These are phyloP conservation scores for Oryza coarctata DNA, from an alignment of 176 grass and related monocot species.

Conservation along the genomic window DNA sequence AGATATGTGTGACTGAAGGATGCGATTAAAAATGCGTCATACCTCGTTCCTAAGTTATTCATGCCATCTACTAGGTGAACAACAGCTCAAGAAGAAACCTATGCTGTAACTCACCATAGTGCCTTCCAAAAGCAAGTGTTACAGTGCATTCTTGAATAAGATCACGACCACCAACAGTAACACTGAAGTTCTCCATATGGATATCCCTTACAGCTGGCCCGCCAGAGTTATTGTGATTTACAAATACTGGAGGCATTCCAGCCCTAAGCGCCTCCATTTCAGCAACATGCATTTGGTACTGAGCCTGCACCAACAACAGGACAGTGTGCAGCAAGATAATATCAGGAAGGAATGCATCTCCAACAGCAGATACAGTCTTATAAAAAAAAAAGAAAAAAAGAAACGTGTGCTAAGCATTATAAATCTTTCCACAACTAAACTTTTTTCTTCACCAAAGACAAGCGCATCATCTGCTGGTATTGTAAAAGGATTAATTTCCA, in stretches of 20 bases:
- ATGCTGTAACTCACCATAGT: slow-evolving; percentile 67
- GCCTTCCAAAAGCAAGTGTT: slow-evolving; percentile 85
- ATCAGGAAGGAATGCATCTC: slow-evolving; percentile 4
- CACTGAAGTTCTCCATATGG: slow-evolving; percentile 94
- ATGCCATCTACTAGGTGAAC: background rate
- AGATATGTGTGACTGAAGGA: background rate
- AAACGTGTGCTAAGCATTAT: background rate
- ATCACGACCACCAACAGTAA: slow-evolving; percentile 93
- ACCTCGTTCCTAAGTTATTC: slow-evolving; percentile 1
- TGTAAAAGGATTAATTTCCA: background rate
- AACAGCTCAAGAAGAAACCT: background rate
- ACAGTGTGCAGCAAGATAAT: background rate
- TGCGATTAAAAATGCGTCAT: background rate
- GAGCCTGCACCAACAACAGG: slow-evolving; percentile 54
- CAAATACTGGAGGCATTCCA: slow-evolving; percentile 84
- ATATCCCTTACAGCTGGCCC: slow-evolving; percentile 86
- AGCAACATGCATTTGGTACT: slow-evolving; percentile 82
- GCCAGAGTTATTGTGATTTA: slow-evolving; percentile 63
- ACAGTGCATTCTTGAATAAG: slow-evolving; percentile 82
- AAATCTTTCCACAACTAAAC: background rate
- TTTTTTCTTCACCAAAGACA: background rate
- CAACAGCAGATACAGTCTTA: background rate
- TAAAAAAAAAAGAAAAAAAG: background rate
- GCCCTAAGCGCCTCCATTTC: slow-evolving; percentile 90
- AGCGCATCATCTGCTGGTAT: background rate